These are phyloP conservation scores for Solanum pinnatisectum DNA, from an alignment of 257 asterid genomes.

Conservation along the genomic window DNA sequence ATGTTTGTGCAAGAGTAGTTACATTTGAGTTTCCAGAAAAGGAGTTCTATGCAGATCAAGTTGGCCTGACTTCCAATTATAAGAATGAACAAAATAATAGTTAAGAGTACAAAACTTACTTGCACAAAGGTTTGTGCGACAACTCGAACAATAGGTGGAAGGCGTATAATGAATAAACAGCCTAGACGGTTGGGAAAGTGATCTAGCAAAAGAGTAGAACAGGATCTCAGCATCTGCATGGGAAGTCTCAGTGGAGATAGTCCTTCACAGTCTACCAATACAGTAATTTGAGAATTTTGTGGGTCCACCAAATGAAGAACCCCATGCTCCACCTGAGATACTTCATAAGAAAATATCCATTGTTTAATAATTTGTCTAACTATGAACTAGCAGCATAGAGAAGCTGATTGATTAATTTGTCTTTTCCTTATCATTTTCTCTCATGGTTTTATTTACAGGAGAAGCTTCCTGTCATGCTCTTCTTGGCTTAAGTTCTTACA, in stretches of 20 bases:
- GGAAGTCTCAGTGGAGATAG: conserved; percentile 69
- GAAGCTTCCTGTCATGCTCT: not conserved
- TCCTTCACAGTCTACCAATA: conserved; percentile 74
- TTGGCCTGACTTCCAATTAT: not conserved
- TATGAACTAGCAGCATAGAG: not conserved
- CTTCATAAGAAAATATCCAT: conserved; percentile 39
- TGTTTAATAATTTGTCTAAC: conserved; percentile 5
- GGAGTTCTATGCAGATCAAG: not conserved
- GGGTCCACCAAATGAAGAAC: conserved; percentile 52
- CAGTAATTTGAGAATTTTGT: conserved; percentile 64
- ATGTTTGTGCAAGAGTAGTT: not conserved
- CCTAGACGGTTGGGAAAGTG: conserved; percentile 88
- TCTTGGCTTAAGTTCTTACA: not conserved
- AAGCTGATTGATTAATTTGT: not conserved
- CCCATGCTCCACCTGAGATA: conserved; percentile 95
- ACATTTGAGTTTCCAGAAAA: not conserved
- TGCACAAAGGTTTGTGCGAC: conserved; percentile 72
- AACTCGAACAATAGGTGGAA: conserved; percentile 86
- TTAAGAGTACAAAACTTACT: conserved; percentile 28
- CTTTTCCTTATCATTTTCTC: not conserved
- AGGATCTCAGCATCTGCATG: conserved; percentile 68
- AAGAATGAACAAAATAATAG: not conserved
- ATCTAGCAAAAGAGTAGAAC: conserved; percentile 73
- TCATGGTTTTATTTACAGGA: not conserved
- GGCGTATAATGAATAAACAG: conserved; percentile 59